phyloP scores from a whole-genome alignment of 2,329 filamentous ascomycete species.

The Botrytis fabae region DNA sequence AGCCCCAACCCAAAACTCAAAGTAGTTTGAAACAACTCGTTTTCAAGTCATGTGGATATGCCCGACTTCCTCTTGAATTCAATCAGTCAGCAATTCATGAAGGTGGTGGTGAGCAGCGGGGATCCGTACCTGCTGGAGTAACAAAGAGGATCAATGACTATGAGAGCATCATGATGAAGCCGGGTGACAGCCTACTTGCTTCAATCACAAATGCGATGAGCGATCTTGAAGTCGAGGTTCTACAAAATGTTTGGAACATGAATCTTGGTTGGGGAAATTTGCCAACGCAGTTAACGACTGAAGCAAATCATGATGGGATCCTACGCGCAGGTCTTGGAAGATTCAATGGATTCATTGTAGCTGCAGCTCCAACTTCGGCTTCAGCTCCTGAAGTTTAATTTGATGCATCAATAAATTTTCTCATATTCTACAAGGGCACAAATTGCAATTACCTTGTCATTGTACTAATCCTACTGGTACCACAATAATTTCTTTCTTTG shows the following conservation, averaged over 20 bases:
- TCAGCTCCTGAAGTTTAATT: not conserved
- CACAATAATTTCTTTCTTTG: not conserved
- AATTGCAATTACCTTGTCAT: not conserved
- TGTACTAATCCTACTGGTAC: not conserved
- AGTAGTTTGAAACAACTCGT: slow-evolving; percentile 32
- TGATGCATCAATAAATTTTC: not conserved
- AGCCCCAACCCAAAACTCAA: slow-evolving; percentile 30
- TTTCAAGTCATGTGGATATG: slow-evolving; percentile 40
- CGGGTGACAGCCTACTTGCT: slow-evolving; percentile 33
- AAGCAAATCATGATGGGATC: slow-evolving; percentile 35
- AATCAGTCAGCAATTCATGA: slow-evolving; percentile 34
- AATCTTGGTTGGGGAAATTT: slow-evolving; percentile 31
- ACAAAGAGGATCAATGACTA: slow-evolving; percentile 34
- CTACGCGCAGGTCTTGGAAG: slow-evolving; percentile 33
- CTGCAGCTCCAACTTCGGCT: not conserved
- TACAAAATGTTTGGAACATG: slow-evolving; percentile 37
- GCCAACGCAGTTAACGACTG: not conserved
- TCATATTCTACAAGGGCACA: not conserved
- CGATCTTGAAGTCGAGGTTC: slow-evolving; percentile 29
- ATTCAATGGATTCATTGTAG: slow-evolving; percentile 37
- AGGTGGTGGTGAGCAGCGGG: not conserved
- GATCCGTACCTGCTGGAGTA: slow-evolving; percentile 26
- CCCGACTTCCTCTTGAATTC: slow-evolving; percentile 38
- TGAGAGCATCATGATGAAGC: slow-evolving; percentile 39
- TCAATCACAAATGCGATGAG: slow-evolving; percentile 36